Conservation (phyloP, 306 rosid genomes). For the Fragaria nilgerrensis region DNA sequence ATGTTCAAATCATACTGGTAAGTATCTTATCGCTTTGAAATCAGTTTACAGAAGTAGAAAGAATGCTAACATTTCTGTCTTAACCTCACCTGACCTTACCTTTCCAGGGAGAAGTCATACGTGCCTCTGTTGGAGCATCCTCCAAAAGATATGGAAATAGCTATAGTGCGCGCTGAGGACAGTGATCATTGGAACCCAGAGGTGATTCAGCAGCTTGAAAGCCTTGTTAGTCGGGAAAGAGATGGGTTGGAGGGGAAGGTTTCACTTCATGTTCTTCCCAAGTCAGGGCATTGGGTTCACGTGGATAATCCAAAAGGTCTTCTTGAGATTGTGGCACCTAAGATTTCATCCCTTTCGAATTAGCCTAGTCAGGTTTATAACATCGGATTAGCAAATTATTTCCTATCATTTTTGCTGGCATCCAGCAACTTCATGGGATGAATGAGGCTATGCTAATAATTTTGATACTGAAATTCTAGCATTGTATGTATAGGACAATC, state of each 20-base stretch:
- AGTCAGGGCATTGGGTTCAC: constrained; percentile 96
- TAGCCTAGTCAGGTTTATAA: constrained; percentile 14
- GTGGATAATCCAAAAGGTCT: constrained; percentile 89
- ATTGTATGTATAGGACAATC: neutral
- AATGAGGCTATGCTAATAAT: neutral
- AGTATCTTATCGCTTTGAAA: neutral
- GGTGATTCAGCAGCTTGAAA: constrained; percentile 52
- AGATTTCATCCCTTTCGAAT: constrained; percentile 50
- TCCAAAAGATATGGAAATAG: constrained; percentile 63
- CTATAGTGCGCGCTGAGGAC: constrained; percentile 75
- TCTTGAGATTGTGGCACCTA: constrained; percentile 72
- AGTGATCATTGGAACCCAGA: constrained; percentile 79
- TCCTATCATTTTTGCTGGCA: constrained; percentile 1
- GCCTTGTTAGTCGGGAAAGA: constrained; percentile 39
- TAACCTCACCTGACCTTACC: neutral
- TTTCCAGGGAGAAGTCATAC: constrained; percentile 61
- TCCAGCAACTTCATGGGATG: neutral
- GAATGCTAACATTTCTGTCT: neutral
- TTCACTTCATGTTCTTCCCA: constrained; percentile 64
- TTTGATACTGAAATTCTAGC: neutral
- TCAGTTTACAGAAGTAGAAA: neutral
- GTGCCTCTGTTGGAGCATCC: constrained; percentile 80
- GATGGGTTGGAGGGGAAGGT: constrained; percentile 54
- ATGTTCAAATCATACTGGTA: constrained; percentile 91
- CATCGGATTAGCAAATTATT: neutral